phyloP scores from a whole-genome alignment of 2,329 filamentous ascomycete genomes.

The Ascochyta koolunga region DNA sequence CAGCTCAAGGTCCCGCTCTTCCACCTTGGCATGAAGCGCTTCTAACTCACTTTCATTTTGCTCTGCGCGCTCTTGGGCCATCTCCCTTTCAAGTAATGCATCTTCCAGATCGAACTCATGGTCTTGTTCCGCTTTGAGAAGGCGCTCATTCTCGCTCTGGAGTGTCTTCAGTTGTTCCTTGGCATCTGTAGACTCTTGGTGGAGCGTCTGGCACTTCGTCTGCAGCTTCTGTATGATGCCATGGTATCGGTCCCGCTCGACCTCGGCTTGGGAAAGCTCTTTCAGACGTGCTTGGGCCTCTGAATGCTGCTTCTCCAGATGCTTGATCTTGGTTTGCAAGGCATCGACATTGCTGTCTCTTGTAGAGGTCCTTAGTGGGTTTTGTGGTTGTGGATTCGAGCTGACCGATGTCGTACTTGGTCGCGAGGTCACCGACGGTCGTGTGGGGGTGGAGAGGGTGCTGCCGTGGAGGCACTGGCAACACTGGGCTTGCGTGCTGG shows the following conservation, averaged over 20 bases:
- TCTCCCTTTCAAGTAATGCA: conserved; percentile 87
- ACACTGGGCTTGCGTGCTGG: conserved; percentile 30
- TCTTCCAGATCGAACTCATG: conserved; percentile 86
- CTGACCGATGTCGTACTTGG: conserved; percentile 21
- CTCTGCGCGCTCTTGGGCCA: conserved; percentile 93
- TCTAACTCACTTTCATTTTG: conserved; percentile 81
- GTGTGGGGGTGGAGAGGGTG: conserved; percentile 11
- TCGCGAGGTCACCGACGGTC: conserved; percentile 13
- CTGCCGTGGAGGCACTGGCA: conserved; percentile 18
- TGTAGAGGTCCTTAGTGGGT: conserved; percentile 19
- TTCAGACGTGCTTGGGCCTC: conserved; percentile 89
- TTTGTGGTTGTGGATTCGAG: conserved; percentile 15
- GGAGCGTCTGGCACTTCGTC: conserved; percentile 82
- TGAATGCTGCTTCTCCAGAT: conserved; percentile 82
- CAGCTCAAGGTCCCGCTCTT: conserved; percentile 86
- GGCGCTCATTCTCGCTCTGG: conserved; percentile 69
- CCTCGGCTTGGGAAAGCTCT: conserved; percentile 74
- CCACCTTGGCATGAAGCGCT: conserved; percentile 72
- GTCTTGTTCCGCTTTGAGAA: conserved; percentile 79
- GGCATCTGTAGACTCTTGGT: conserved; percentile 77
- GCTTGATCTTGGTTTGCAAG: conserved; percentile 81
- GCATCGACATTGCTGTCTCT: conserved; percentile 68
- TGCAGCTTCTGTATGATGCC: conserved; percentile 89
- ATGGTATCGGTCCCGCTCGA: conserved; percentile 79
- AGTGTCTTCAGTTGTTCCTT: conserved; percentile 79